Percentiles rank a stretch among this genome's conserved stretches.
These are phyloP conservation scores for Kingdonia uniflora DNA, from an alignment of 164 flowering plant genomes.

Conservation along the genomic window DNA sequence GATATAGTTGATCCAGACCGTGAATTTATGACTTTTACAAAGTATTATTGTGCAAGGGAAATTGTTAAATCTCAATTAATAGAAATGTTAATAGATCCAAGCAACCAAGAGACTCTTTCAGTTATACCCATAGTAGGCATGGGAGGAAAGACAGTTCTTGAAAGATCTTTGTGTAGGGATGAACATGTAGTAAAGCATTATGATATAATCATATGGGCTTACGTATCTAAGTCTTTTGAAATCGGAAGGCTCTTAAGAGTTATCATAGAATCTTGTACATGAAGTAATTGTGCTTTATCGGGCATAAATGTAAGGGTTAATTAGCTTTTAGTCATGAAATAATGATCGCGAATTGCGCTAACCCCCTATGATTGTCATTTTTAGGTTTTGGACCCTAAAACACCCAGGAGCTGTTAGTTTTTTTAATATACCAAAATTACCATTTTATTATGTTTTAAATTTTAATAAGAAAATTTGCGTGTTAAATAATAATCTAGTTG, in stretches of 20 bases:
- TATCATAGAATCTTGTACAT: background rate
- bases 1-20: background rate
- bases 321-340: too few species aligned
- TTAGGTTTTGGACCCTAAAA: too few species aligned
- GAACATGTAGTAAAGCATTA: background rate
- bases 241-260: background rate
- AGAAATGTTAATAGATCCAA: background rate
- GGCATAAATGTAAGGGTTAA: too few species aligned
- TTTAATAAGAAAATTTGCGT: too few species aligned
- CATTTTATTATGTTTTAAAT: too few species aligned
- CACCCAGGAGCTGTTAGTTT: too few species aligned
- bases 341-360: too few species aligned
- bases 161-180: background rate
- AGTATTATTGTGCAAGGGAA: background rate
- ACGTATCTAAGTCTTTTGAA: slow-evolving; percentile 1
- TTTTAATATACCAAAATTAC: too few species aligned
- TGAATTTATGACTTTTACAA: background rate
- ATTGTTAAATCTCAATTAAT: background rate
- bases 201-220: background rate
- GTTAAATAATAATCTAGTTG: too few species aligned
- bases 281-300: background rate
- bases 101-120: background rate
- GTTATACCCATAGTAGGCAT: background rate
- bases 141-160: slow-evolving; percentile 3
- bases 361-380: too few species aligned